Conservation (phyloP, 192 early-diverging fungal genomes). For the Coemansia sp. region DNA sequence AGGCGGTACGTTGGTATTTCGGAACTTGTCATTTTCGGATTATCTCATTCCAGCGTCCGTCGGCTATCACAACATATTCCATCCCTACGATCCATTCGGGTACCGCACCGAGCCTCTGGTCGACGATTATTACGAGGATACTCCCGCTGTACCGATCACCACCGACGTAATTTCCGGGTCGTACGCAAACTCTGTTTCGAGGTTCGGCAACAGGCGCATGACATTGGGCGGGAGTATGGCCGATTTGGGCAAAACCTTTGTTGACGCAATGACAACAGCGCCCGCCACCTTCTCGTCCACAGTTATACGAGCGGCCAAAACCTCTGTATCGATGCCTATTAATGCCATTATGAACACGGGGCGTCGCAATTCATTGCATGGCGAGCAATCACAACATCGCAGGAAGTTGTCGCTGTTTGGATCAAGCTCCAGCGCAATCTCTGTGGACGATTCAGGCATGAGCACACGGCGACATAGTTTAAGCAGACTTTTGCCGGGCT, state of each 20-base stretch:
- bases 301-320: slow-evolving; percentile 17
- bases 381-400: neutral
- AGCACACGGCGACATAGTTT: neutral
- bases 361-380: neutral
- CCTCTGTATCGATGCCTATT: slow-evolving; percentile 20
- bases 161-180: neutral
- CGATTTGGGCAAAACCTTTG: slow-evolving; percentile 31
- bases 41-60: slow-evolving; percentile 56
- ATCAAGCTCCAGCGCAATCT: neutral
- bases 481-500: neutral
- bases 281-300: slow-evolving; percentile 26
- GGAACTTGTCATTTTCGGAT: slow-evolving; percentile 55
- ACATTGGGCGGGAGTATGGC: slow-evolving; percentile 25
- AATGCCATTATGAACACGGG: neutral
- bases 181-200: neutral
- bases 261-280: slow-evolving; percentile 22
- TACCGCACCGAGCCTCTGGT: slow-evolving; percentile 71
- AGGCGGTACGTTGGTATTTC: slow-evolving; percentile 65
- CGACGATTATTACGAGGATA: slow-evolving; percentile 51
- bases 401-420: slow-evolving; percentile 2
- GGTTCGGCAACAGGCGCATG: neutral
- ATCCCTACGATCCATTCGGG: slow-evolving; percentile 73
- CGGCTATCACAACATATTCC: slow-evolving; percentile 70
- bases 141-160: slow-evolving; percentile 53
- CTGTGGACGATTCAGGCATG: slow-evolving; percentile 4